These are phyloP conservation scores for Aegilops bicornis DNA, from an alignment of 176 grass and related monocot species.

Conservation along the genomic window DNA sequence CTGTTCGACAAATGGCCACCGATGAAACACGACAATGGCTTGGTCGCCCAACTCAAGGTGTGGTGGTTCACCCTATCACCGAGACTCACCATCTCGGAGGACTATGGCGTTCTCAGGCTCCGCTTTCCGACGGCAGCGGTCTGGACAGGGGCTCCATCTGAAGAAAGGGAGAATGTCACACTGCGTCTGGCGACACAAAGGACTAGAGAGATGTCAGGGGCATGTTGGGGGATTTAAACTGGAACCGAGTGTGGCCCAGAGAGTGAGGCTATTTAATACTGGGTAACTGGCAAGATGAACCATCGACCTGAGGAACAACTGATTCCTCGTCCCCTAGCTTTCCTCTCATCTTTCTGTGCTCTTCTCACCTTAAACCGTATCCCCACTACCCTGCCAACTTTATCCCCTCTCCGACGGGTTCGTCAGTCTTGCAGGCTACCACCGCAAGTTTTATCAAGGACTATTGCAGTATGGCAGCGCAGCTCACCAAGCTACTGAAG, in stretches of 20 bases:
- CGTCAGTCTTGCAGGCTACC: neutral
- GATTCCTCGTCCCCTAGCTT: neutral
- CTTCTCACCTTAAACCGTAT: neutral
- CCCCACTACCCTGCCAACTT: neutral
- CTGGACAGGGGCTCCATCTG: neutral
- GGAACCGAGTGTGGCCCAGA: neutral
- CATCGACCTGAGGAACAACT: neutral
- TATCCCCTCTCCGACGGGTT: neutral
- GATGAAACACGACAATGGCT: neutral
- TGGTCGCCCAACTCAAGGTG: neutral
- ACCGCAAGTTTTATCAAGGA: neutral
- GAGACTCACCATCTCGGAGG: neutral
- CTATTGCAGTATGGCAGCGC: neutral
- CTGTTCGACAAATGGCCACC: neutral
- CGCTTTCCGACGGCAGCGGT: neutral
- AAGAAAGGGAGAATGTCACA: neutral
- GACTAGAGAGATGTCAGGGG: neutral
- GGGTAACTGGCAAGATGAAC: neutral
- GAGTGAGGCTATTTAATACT: neutral
- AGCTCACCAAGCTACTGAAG: neutral
- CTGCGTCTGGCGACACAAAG: neutral
- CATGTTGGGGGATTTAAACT: neutral
- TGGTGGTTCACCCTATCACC: neutral
- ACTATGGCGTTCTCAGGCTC: neutral
- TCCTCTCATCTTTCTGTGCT: neutral